A percentile compares a stretch with the other conserved stretches of the same genome.
These are phyloP conservation scores for Suhomyces maxii DNA, from an alignment of 1,139 yeast genomes.

Conservation along the genomic window DNA sequence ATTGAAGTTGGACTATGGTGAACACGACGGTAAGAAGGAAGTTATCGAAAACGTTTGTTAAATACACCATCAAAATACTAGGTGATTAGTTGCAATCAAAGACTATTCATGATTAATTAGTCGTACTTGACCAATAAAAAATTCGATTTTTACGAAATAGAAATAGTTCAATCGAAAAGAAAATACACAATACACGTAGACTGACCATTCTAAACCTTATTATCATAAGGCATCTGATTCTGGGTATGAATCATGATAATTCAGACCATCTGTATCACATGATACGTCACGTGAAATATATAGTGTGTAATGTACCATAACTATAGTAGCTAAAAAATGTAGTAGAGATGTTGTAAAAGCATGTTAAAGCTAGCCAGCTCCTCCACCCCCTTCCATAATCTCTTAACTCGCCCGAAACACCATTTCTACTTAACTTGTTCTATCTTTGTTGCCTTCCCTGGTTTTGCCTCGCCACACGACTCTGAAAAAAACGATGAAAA, in stretches of 20 bases:
- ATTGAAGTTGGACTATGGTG: conserved; percentile 68
- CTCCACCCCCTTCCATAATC: neutral
- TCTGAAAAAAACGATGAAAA: conserved; percentile 14
- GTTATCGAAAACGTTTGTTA: conserved; percentile 67
- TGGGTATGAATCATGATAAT: too few species aligned
- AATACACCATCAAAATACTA: neutral
- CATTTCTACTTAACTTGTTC: neutral
- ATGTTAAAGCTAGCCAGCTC: neutral
- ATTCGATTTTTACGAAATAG: too few species aligned
- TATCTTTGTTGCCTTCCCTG: neutral
- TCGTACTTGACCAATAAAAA: too few species aligned
- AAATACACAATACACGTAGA: too few species aligned
- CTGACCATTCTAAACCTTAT: too few species aligned
- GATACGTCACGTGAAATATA: neutral
- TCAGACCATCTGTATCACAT: neutral
- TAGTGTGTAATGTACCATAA: neutral
- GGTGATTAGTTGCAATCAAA: too few species aligned
- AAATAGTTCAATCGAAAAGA: too few species aligned
- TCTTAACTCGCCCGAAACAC: neutral
- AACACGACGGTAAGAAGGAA: conserved; percentile 48
- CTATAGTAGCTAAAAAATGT: too few species aligned
- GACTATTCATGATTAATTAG: too few species aligned
- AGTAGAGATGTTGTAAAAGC: too few species aligned
- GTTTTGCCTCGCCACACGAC: conserved; percentile 7
- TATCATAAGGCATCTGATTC: too few species aligned